Evolutionary conservation across 208 protist genomes (phyloP).

Genomic region (Entamoeba moshkovskii): DNA sequence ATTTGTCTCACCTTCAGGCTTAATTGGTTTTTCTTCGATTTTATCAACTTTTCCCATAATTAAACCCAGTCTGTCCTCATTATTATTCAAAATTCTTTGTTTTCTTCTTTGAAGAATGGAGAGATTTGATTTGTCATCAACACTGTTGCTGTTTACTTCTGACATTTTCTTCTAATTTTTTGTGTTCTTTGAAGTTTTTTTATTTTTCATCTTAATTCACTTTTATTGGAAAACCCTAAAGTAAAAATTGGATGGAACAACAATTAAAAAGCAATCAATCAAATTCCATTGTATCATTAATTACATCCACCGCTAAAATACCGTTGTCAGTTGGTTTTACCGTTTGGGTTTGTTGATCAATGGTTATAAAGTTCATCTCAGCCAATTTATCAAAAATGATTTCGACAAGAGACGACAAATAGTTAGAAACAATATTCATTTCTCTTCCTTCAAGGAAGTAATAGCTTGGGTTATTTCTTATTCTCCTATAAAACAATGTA

Average conservation of each 20-base stretch:
- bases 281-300: not conserved
- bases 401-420: not conserved
- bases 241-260: too few relatives aligned
- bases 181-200: not conserved
- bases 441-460: not conserved
- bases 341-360: not conserved
- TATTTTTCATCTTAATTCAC: not conserved
- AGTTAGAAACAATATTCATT: not conserved
- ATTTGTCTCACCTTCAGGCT: not conserved
- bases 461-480: constrained; percentile 4
- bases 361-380: not conserved
- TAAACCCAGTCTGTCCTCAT: not conserved
- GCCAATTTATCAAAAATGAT: not conserved
- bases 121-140: not conserved
- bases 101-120: not conserved
- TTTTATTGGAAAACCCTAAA: not conserved
- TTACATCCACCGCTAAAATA: not conserved
- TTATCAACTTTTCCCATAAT: not conserved
- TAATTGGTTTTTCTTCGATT: not conserved
- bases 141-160: not conserved
- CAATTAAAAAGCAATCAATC: not conserved
- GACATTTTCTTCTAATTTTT: not conserved
- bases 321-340: not conserved
- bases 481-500: not conserved
- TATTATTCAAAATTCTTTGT: not conserved